Conservation (phyloP, 495 filamentous ascomycete species). For the Usnea hakonensis region DNA sequence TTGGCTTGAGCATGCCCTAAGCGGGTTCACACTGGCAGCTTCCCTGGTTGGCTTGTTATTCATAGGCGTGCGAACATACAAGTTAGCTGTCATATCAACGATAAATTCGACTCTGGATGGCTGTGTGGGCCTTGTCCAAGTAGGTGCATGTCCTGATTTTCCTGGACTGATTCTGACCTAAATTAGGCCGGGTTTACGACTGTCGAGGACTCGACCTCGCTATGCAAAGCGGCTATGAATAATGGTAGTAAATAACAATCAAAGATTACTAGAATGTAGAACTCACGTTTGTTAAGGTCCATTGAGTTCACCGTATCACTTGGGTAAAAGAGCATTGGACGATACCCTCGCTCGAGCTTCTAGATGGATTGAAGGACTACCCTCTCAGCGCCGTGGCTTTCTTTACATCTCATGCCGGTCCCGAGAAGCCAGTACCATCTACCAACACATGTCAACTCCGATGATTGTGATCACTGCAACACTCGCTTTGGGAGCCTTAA, state of each 20-base stretch:
- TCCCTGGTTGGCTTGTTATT: background rate
- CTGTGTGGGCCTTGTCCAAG: background rate
- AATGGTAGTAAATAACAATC: too few species aligned
- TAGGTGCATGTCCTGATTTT: background rate
- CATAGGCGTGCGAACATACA: slow-evolving; percentile 4
- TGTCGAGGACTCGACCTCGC: background rate
- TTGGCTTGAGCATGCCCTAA: background rate
- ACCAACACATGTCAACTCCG: background rate
- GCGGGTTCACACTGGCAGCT: background rate
- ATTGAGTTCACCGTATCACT: background rate
- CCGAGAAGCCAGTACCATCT: background rate
- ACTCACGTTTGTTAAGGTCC: too few species aligned
- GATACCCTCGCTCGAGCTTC: background rate
- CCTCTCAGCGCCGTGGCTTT: background rate
- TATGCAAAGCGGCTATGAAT: background rate
- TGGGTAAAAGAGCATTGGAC: background rate
- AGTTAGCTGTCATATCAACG: background rate
- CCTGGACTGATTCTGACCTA: background rate
- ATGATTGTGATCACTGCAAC: background rate
- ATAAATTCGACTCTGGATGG: background rate
- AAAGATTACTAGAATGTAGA: too few species aligned
- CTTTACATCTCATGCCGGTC: background rate
- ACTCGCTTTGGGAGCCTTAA: background rate
- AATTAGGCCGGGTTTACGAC: background rate
- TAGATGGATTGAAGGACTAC: background rate